phyloP scores from a whole-genome alignment of 78 protist genomes.

The Dictyostelium intermedium region DNA sequence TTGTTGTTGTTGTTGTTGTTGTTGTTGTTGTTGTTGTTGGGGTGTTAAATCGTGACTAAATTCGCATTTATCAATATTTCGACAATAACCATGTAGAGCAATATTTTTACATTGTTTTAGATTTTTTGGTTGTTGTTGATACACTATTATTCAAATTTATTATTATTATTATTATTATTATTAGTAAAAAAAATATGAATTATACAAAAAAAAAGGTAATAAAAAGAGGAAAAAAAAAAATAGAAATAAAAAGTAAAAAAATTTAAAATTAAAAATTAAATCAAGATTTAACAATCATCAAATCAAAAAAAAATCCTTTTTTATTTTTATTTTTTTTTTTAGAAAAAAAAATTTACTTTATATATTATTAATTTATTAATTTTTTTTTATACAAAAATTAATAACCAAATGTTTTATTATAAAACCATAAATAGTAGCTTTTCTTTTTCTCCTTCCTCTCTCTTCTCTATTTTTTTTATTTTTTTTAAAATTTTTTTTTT shows the following conservation, averaged over 20 bases:
- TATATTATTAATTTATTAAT: neutral
- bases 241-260: too few species aligned
- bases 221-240: too few species aligned
- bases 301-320: neutral
- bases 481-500: neutral
- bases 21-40: neutral
- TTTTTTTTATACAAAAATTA: neutral
- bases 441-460: neutral
- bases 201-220: neutral
- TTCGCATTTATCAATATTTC: slow-evolving; percentile 24
- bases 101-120: slow-evolving; percentile 22
- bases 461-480: too few species aligned
- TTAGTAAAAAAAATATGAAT: neutral
- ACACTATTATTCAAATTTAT: neutral
- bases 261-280: too few species aligned
- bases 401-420: neutral
- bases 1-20: neutral
- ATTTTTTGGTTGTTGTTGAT: slow-evolving; percentile 8
- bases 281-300: neutral
- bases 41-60: neutral
- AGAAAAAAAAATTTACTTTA: neutral
- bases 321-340: too few species aligned
- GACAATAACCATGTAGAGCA: slow-evolving; percentile 9
- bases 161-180: too few species aligned
- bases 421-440: neutral